Percentiles rank a stretch among this genome's conserved stretches.
These are phyloP conservation scores for Chalciporus pseudorubinellus DNA, from an alignment of 768 basidiomycete species.

Conservation along the genomic window DNA sequence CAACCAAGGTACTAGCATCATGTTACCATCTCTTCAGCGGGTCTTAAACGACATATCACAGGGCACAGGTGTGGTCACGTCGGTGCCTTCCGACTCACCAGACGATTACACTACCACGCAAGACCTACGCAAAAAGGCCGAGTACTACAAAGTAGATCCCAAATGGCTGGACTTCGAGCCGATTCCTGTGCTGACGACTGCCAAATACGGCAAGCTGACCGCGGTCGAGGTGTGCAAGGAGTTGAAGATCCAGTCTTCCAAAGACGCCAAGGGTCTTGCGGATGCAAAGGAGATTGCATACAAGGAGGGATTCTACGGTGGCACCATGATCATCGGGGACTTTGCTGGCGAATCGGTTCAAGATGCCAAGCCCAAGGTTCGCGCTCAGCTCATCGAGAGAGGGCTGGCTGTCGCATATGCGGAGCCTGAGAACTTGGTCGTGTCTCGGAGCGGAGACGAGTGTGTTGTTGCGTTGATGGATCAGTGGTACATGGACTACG, in stretches of 20 bases:
- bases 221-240: slow-evolving; percentile 82
- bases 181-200: slow-evolving; percentile 83
- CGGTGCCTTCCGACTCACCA: slow-evolving; percentile 96
- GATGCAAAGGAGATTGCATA: slow-evolving; percentile 98
- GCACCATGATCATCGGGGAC: slow-evolving; percentile 87
- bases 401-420: slow-evolving; percentile 88
- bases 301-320: slow-evolving; percentile 97
- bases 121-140: slow-evolving; percentile 94
- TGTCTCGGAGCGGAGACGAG: slow-evolving; percentile 91
- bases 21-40: not conserved
- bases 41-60: slow-evolving; percentile 26
- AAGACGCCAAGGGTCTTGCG: slow-evolving; percentile 87
- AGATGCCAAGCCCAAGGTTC: slow-evolving; percentile 88
- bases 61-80: slow-evolving; percentile 98
- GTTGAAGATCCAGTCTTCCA: slow-evolving; percentile 93
- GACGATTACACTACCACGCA: slow-evolving; percentile 90
- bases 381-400: slow-evolving; percentile 74
- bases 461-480: slow-evolving; percentile 98
- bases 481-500: slow-evolving; percentile 99
- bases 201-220: slow-evolving; percentile 89
- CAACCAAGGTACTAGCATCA: slow-evolving; percentile 79
- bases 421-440: slow-evolving; percentile 89
- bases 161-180: slow-evolving; percentile 84
- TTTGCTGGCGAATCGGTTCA: slow-evolving; percentile 87
- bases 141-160: slow-evolving; percentile 92